These are phyloP conservation scores for Chaetomium sp. DNA, from an alignment of 2,329 filamentous ascomycete species.

Conservation along the genomic window DNA sequence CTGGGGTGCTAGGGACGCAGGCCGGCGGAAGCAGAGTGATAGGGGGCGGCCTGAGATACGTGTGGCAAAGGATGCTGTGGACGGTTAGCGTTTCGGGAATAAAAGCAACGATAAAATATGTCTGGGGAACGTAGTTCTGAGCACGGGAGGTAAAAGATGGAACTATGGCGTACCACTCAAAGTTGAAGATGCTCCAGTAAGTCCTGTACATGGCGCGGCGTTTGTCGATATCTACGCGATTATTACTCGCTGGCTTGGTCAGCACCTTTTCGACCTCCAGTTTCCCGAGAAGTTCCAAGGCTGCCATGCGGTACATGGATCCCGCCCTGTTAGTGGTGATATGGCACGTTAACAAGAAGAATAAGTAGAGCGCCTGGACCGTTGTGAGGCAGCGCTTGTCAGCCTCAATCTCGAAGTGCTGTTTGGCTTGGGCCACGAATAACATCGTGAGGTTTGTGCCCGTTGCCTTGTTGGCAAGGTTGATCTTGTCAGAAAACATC, in stretches of 20 bases:
- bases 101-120: neutral
- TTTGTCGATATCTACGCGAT: constrained; percentile 12
- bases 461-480: constrained; percentile 21
- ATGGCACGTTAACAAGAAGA: constrained; percentile 23
- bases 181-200: constrained; percentile 21
- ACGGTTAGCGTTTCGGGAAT: neutral
- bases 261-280: constrained; percentile 10
- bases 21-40: neutral
- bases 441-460: constrained; percentile 27
- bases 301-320: constrained; percentile 32
- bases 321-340: constrained; percentile 26
- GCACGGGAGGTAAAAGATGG: too few species aligned
- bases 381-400: constrained; percentile 31
- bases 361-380: constrained; percentile 33
- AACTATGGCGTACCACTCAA: constrained; percentile 17
- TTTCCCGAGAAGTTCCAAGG: constrained; percentile 31
- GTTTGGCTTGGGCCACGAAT: constrained; percentile 36
- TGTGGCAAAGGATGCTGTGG: constrained; percentile 13
- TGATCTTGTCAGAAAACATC: constrained; percentile 31
- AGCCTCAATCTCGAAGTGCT: constrained; percentile 32
- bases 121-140: too few species aligned
- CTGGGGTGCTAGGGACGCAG: neutral
- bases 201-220: constrained; percentile 11
- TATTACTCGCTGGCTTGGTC: neutral
- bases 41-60: constrained; percentile 10